Evolutionary conservation across 2,329 filamentous ascomycete species (phyloP), one percentile per base, ranked within the genome.

Genomic region (Sporothrix pseudoabietina): DNA sequence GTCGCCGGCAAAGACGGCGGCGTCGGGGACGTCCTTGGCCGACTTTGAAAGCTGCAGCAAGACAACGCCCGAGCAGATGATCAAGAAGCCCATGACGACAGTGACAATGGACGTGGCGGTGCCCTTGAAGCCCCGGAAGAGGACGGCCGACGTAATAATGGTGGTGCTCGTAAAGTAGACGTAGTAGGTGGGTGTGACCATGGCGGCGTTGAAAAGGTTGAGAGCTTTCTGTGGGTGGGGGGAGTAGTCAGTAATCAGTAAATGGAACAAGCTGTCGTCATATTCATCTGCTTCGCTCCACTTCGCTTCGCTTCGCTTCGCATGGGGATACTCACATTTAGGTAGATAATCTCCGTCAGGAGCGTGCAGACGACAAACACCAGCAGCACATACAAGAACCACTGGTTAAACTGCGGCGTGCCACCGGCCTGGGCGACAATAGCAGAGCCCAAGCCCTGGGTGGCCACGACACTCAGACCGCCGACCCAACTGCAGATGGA

Each of bases 121-220:
- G 49, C 95, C 96, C 79, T 97, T 95, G 87, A 99, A 98, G 8
- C 96, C 96, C 76, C 90, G 91, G 82, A 98, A 98, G 2, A 99
- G 85, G 65, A 99, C 90, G 3, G 94, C 92, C 0, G 95, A 98
- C 6, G 94, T 97, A 77, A 98, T 89, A 77, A 99, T 98, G 26
- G 96, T 98, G 5, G 94, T 92, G 77, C 91, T 97, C 54, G 96
- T 99, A 81, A 99, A 99, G 84, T 97, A 95, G 77, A 99, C 96
- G 81, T 99, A 99, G 83, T 99, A 99, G 2, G 96, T 99, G 0
- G 96, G 96, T 0, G 96, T 99, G 74, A 99, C 96, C 76, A 99
- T 88, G 8, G 96, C 95, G 52, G 96, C 96, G 79, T 99, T 98
- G 86, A 95, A 98, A 69, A 99, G 83, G 79, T 99, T 98, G 73